These are phyloP conservation scores for Gossypium raimondii DNA, from an alignment of 345 rosid genomes.

Conservation along the genomic window DNA sequence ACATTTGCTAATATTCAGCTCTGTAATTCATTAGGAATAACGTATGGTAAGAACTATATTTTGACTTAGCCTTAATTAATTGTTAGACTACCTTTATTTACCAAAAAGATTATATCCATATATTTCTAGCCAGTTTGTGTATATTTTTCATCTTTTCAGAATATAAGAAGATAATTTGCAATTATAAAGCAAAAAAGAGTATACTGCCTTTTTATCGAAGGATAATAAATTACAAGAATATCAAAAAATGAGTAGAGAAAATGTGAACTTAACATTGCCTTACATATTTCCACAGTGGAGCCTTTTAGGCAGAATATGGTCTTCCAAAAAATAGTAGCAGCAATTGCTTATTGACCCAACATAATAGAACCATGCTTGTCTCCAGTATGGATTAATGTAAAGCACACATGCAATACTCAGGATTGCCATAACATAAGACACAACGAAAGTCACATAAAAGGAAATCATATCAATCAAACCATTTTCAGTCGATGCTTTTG, in stretches of 20 bases:
- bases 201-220: neutral
- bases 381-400: conserved; percentile 12
- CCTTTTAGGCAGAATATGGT: neutral
- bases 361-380: conserved; percentile 2
- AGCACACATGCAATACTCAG: neutral
- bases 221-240: neutral
- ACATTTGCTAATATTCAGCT: no score
- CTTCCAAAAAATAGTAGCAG: conserved; percentile 2
- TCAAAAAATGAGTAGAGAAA: neutral
- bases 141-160: no score
- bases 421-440: neutral
- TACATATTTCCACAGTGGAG: neutral
- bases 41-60: no score
- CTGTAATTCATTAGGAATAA: no score
- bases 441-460: neutral
- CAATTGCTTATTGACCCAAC: neutral
- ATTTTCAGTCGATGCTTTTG: neutral
- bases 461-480: neutral
- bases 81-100: no score
- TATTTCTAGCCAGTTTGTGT: no score
- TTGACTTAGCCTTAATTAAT: no score
- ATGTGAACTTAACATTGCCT: neutral
- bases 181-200: no score
- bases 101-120: no score
- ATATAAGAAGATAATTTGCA: no score